Evolutionary conservation across 805 yeast genomes (phyloP).

Genomic region (Metschnikowia orientalis): DNA sequence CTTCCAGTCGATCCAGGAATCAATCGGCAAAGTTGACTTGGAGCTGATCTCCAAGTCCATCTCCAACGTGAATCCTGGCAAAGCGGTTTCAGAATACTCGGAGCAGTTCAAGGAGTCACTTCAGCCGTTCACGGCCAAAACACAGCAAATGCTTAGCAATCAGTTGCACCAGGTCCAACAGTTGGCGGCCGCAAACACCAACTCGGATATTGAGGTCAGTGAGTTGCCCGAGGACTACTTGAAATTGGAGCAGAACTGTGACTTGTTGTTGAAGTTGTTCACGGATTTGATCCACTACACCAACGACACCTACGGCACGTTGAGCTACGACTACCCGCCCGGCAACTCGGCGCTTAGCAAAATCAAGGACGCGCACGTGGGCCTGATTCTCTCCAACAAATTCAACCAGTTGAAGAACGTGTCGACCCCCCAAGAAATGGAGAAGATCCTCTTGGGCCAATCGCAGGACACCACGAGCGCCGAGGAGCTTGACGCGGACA

Average conservation of each 20-base stretch:
- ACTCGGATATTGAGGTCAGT: slow-evolving; percentile 53
- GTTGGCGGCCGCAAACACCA: slow-evolving; percentile 27
- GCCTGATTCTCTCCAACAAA: slow-evolving; percentile 52
- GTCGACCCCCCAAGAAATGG: slow-evolving; percentile 64
- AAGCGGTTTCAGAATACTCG: slow-evolving; percentile 36
- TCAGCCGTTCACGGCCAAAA: slow-evolving; percentile 56
- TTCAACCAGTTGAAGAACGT: slow-evolving; percentile 59
- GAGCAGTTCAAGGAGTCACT: slow-evolving; percentile 41
- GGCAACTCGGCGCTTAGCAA: slow-evolving; percentile 44
- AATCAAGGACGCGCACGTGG: slow-evolving; percentile 62
- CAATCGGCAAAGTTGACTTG: slow-evolving; percentile 37
- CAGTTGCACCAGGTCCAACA: slow-evolving; percentile 53
- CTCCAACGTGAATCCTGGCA: slow-evolving; percentile 33
- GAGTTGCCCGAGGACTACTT: slow-evolving; percentile 73
- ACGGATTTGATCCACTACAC: slow-evolving; percentile 43
- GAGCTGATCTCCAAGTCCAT: slow-evolving; percentile 32
- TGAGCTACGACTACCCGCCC: slow-evolving; percentile 81
- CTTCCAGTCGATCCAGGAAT: slow-evolving; percentile 39
- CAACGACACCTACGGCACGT: slow-evolving; percentile 60
- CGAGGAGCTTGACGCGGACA: slow-evolving; percentile 13
- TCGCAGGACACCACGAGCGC: slow-evolving; percentile 9
- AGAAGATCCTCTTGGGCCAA: slow-evolving; percentile 46
- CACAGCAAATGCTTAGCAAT: slow-evolving; percentile 56
- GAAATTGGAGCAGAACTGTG: slow-evolving; percentile 62
- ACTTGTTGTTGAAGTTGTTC: slow-evolving; percentile 57